Evolutionary conservation across 129 eudicot species (phyloP).

Genomic region (Lactuca saligna): DNA sequence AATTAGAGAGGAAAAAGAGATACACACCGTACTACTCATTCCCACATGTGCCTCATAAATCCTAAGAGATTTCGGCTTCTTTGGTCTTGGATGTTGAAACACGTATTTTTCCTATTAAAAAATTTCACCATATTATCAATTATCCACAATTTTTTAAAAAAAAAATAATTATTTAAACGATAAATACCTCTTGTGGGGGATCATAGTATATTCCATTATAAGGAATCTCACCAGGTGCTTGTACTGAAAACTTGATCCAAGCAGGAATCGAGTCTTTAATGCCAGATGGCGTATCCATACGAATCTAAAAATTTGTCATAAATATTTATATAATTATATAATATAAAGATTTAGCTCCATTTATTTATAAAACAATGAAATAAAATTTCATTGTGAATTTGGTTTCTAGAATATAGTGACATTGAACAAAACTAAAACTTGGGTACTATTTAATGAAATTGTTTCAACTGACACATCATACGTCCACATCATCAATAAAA

Average conservation of each 20-base stretch:
- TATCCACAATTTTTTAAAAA: constrained; percentile 15
- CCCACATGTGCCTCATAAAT: constrained; percentile 97
- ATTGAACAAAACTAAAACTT: constrained; percentile 1
- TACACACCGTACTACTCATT: constrained; percentile 95
- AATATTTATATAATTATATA: not conserved
- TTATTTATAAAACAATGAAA: not conserved
- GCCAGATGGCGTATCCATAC: constrained; percentile 99
- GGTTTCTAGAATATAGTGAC: too few species aligned
- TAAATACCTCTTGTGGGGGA: constrained; percentile 90
- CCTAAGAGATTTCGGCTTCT: constrained; percentile 84
- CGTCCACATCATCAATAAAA: too few species aligned
- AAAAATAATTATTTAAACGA: not conserved
- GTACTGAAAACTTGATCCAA: constrained; percentile 95
- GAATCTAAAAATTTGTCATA: constrained; percentile 54
- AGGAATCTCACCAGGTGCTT: constrained; percentile 95
- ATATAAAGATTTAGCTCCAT: not conserved
- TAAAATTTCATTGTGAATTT: too few species aligned
- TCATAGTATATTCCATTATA: constrained; percentile 95
- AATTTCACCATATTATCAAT: constrained; percentile 13
- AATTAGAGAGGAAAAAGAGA: constrained; percentile 22
- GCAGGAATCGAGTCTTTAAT: constrained; percentile 97
- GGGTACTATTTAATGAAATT: not conserved
- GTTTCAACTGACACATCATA: too few species aligned
- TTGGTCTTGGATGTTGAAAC: constrained; percentile 87
- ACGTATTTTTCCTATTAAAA: constrained; percentile 76